Evolutionary conservation across 2,329 filamentous ascomycete species (phyloP).

Genomic region (Diaporthe ilicicola): DNA sequence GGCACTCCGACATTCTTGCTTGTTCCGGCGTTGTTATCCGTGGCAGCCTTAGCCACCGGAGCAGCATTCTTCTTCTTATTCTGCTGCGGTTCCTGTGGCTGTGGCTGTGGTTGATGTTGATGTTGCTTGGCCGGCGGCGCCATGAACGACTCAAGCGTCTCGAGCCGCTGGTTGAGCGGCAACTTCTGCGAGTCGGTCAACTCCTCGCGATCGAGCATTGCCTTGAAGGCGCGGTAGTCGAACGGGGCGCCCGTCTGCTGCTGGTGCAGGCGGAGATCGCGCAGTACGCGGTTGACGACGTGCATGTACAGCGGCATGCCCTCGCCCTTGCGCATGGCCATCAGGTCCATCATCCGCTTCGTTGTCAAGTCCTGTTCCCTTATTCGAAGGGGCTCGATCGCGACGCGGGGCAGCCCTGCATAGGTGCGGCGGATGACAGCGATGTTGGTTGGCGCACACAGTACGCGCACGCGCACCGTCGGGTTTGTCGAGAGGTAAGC

Average conservation of each 20-base stretch:
- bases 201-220: constrained; percentile 43
- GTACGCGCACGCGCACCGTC: constrained; percentile 57
- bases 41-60: constrained; percentile 39
- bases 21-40: too few relatives aligned
- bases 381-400: constrained; percentile 55
- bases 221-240: constrained; percentile 59
- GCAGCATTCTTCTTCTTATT: constrained; percentile 37
- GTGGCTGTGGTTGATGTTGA: too few relatives aligned
- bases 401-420: constrained; percentile 50
- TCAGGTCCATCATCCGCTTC: constrained; percentile 65
- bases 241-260: constrained; percentile 50
- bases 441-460: constrained; percentile 64
- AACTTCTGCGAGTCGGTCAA: constrained; percentile 59
- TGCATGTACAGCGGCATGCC: constrained; percentile 65
- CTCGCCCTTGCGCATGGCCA: constrained; percentile 57
- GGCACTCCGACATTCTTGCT: too few relatives aligned
- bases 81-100: not conserved
- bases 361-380: constrained; percentile 56
- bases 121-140: constrained; percentile 39
- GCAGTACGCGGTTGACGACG: constrained; percentile 62
- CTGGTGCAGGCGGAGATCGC: constrained; percentile 60
- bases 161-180: constrained; percentile 67
- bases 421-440: constrained; percentile 52
- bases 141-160: constrained; percentile 72
- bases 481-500: constrained; percentile 59